Evolutionary conservation across 2,329 filamentous ascomycete genomes (phyloP), one percentile per base, ranked within the genome.

Genomic region (Microcyclospora tardicrescens): DNA sequence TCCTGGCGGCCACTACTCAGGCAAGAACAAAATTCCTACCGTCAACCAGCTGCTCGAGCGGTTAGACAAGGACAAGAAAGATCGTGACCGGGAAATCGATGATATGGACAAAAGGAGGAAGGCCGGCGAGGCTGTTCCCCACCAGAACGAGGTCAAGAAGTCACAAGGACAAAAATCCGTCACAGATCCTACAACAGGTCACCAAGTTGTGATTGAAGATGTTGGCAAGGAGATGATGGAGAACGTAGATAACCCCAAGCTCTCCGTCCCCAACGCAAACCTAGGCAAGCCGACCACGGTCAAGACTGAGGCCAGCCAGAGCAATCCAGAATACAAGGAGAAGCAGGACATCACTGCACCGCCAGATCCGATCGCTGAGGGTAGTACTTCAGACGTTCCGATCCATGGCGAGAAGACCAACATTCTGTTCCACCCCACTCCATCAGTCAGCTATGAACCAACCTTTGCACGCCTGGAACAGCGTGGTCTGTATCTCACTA

Each of bases 381-480:
- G 85, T 16, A 77, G 80, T 28, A 96, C 89, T 0, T 87, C 84
- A 16, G 91, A 96, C 61, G 86, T 96, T 1, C 91, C 91, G 2
- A 93, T 96, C 42, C 83, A 87, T 55, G 89, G 87, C 53, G 89
- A 96, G 58, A 95, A 91, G 71, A 96, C 91, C 3, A 95, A 94
- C 45, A 79, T 96, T 13, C 72, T 95, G 24, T 96, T 96, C 61
- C 89, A 95, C 60, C 89, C 91, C 12, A 96, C 89, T 0, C 89
- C 89, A 0, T 82, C 81, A 0, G 74, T 94, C 48, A 85, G 80
- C 64, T 94, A 85, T 56, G 84, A 93, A 60, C 85, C 87, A 4
- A 93, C 86, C 73, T 95, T 83, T 57, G 73, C 69, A 14, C 62
- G 74, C 10, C 61, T 95, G 41, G 85, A 96, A 62, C 74, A 75